Evolutionary conservation across 371 early-diverging fungal genomes (phyloP), one percentile per base, ranked within the genome.

Genomic region (Mortierella sp.): DNA sequence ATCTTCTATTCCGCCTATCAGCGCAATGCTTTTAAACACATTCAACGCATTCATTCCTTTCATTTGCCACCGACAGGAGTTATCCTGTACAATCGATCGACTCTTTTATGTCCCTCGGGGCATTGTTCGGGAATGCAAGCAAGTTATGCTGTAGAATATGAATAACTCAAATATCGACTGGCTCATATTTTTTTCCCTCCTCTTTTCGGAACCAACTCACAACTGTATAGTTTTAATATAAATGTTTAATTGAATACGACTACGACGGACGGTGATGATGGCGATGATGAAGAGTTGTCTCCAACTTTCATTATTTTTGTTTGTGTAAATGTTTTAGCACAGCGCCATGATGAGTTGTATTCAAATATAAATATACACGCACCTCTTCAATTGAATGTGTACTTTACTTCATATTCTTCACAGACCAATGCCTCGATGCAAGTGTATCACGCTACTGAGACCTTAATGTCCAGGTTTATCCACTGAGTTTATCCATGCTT

Each of bases 1-100:
- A 40, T 60, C 38, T 60, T 60, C 60, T 60, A 60, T 60, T 40
- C 60, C 60, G 60, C 40, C 60, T 60, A 36, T 60, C 60, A 60
- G 16, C 60, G 38, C n/a, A 38, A n/a, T 19, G 60, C 15, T 19
- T 60, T 15, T 15, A 16, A 58, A 32, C 58, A 16, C 58, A 58
- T 21, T 58, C 16, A 32, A 32, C 28, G 21, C 41, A 32, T 41
- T n/a, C 53, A 53, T 53, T n/a, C n/a, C 53, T 38, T 38, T 60
- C 21, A 50, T 50, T 50, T 50, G n/a, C 36, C 36, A 6, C 36
- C 7, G 7, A 6, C 36, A 36, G 36, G 4, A 3, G 7, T 3
- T 36, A 36, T 36, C 7, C 7, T 36, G 36, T 3, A 36, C 36
- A 6, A 36, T 36, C 6, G 36, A 36, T 36, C 6, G 36, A 36